These are phyloP conservation scores for Claviceps fusiformis DNA, from an alignment of 2,329 filamentous ascomycete genomes.

Conservation along the genomic window DNA sequence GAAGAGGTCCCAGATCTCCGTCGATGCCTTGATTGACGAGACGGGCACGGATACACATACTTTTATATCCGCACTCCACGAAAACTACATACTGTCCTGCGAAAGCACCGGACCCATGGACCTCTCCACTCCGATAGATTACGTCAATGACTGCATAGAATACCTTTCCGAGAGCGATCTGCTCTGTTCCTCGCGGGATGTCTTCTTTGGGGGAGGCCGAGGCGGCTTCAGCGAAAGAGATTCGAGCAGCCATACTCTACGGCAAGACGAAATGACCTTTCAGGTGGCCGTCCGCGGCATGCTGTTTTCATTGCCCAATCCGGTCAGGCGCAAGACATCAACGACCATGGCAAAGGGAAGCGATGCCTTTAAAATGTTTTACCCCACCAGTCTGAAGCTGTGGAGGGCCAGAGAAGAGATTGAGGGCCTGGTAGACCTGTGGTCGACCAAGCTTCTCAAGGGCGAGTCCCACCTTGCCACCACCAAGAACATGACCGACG, in stretches of 20 bases:
- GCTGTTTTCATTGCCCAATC: constrained; percentile 70
- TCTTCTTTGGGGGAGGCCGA: constrained; percentile 47
- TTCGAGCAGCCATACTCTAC: constrained; percentile 56
- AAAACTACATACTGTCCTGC: constrained; percentile 86
- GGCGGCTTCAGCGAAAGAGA: constrained; percentile 40
- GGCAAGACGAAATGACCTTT: constrained; percentile 90
- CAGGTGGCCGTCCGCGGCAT: constrained; percentile 80
- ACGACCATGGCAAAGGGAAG: constrained; percentile 25
- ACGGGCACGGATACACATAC: constrained; percentile 85
- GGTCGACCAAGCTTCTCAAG: constrained; percentile 47
- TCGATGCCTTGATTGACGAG: constrained; percentile 77
- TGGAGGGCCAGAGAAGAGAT: constrained; percentile 78
- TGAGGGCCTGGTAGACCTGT: constrained; percentile 56
- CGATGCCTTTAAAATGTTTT: constrained; percentile 82
- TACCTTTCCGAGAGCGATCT: constrained; percentile 79
- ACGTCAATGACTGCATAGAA: constrained; percentile 74
- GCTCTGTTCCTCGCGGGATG: constrained; percentile 58
- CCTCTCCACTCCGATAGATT: constrained; percentile 53
- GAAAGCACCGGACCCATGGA: constrained; percentile 38
- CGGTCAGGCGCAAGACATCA: constrained; percentile 58
- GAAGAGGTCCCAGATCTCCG: constrained; percentile 49
- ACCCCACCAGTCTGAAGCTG: constrained; percentile 69
- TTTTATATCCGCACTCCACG: constrained; percentile 79
- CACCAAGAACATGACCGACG: constrained; percentile 27
- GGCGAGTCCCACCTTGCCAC: constrained; percentile 29